These are phyloP conservation scores for Puccinia novopanici DNA, from an alignment of 1,284 basidiomycete genomes.

Conservation along the genomic window DNA sequence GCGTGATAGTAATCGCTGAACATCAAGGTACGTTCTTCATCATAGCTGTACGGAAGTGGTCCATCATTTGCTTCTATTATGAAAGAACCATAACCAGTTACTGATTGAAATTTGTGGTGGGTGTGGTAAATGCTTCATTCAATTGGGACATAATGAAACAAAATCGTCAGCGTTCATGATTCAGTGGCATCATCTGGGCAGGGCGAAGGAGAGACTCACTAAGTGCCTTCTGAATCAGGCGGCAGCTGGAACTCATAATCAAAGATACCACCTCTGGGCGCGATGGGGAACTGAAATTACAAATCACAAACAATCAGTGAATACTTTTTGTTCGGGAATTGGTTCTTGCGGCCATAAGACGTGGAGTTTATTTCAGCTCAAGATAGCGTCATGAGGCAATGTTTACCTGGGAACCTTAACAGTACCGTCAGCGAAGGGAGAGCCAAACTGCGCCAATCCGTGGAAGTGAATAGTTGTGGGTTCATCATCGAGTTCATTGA, in stretches of 20 bases:
- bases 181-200: neutral
- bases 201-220: constrained; percentile 36
- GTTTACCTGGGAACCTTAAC: constrained; percentile 19
- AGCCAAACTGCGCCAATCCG: constrained; percentile 45
- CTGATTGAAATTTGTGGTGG: constrained; percentile 28
- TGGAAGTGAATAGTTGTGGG: constrained; percentile 43
- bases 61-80: constrained; percentile 26
- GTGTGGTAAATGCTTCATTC: constrained; percentile 41
- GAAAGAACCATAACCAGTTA: constrained; percentile 44
- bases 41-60: constrained; percentile 32
- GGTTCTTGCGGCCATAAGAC: too few species aligned
- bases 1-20: constrained; percentile 49
- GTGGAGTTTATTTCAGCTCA: too few species aligned
- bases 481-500: constrained; percentile 41
- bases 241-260: constrained; percentile 50
- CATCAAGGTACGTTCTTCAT: constrained; percentile 40
- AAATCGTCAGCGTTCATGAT: neutral
- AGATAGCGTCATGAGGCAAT: neutral
- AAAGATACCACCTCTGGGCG: constrained; percentile 31
- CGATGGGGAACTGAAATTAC: constrained; percentile 34
- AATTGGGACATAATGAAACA: neutral
- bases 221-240: constrained; percentile 34
- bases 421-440: constrained; percentile 49
- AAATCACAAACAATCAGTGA: neutral
- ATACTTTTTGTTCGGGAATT: neutral